Evolutionary conservation across 305 asterid genomes (phyloP).

Genomic region (Withania somnifera): DNA sequence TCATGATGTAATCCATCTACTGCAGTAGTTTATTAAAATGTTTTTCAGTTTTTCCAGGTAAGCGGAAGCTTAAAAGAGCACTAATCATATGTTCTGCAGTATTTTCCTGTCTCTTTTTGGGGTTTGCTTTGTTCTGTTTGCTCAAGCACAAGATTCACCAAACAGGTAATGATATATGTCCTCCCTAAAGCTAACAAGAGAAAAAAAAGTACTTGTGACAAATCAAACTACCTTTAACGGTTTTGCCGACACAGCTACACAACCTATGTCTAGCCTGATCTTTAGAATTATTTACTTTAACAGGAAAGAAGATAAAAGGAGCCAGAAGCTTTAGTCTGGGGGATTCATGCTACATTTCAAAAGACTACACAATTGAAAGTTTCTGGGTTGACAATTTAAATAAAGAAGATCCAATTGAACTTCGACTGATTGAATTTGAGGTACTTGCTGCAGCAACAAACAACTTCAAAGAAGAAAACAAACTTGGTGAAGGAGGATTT

Average conservation of each 20-base stretch:
- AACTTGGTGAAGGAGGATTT: slow-evolving; percentile 25
- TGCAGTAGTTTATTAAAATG: background rate
- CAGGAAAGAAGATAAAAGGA: background rate
- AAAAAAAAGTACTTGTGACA: background rate
- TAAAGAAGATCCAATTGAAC: slow-evolving; percentile 7
- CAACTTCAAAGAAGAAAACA: slow-evolving; percentile 13
- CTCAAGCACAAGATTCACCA: background rate
- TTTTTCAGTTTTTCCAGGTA: background rate
- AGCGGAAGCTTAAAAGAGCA: background rate
- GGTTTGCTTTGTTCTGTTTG: background rate
- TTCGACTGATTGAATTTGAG: slow-evolving; percentile 11
- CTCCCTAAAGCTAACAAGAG: background rate
- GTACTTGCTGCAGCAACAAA: slow-evolving; percentile 7
- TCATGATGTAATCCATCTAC: background rate
- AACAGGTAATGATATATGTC: background rate
- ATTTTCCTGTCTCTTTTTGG: background rate
- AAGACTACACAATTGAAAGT: background rate
- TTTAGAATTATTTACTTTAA: background rate
- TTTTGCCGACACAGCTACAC: background rate
- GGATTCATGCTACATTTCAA: background rate
- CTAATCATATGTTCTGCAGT: background rate
- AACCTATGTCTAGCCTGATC: background rate
- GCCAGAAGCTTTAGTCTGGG: background rate
- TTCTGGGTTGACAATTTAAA: background rate
- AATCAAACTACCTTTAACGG: background rate